Base-by-base conservation (phyloP, 2,329 filamentous ascomycete genomes). In the Nectriaceae sp. region DNA sequence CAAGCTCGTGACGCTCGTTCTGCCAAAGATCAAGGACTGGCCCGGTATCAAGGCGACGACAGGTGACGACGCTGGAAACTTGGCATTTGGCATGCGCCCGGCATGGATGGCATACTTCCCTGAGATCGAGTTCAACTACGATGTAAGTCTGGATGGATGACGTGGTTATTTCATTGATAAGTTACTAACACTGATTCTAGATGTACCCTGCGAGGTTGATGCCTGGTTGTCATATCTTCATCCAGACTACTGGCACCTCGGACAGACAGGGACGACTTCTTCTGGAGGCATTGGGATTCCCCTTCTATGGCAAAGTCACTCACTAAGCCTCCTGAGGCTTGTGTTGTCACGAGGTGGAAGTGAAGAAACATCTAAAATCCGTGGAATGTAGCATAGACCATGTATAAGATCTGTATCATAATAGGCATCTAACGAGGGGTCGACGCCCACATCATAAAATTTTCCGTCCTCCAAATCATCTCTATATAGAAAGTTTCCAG, bases 11-110 rank as follows among this genome's bases (percentile, higher is more conserved):
- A 90, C 96, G 66, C 77, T 97, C 8, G 92, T 99, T 5, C 79
- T 97, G 66, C 94, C 94, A 33, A 89, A 86, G 65, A 95, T 99
- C 72, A 99, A 97, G 78, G 94, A 99, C 61, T 99, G 90, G 88
- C 83, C 82, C 47, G 94, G 94, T 18, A 64, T 84, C 47, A 65
- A 72, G 57, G 77, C 70, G 50, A 68, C 63, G 37, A 89, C 89
- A 33, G 94, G 94, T 64, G 94, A 99, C 69, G 85, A 84, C 64
- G 87, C 87, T 53, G 94, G 94, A 31, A 97, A 97, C 69, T 79
- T 99, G 58, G 80, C 79, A 10, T 93, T 92, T 69, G 94, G 94
- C 58, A 77, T 99, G 61, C 79, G 79, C 13, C 78, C 86, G 4
- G 85, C 90, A 49, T 83, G 88, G 59, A 84, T 96, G 62, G 84